Conservation (phyloP, 1,284 basidiomycete genomes). For the Trametes sp. region DNA sequence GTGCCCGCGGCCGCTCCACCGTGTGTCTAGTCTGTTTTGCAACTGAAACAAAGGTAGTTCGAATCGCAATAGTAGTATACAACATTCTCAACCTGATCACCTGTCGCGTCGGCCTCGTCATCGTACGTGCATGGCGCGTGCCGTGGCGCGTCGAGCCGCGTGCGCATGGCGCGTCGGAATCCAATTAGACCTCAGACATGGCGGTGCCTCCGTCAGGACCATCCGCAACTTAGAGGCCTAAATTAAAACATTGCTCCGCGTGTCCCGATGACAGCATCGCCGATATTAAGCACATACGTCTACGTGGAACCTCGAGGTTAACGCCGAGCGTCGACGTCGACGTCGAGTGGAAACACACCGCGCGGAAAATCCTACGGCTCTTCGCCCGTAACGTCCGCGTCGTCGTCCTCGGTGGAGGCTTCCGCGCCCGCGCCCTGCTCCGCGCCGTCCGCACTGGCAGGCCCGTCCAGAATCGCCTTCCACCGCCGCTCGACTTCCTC, state of each 20-base stretch:
- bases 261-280: conserved; percentile 1
- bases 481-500: conserved; percentile 38
- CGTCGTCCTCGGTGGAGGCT: neutral
- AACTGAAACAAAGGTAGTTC: too few relatives aligned
- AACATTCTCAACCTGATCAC: too few relatives aligned
- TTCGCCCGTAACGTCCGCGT: conserved; percentile 15
- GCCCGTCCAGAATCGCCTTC: conserved; percentile 33
- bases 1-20: too few relatives aligned
- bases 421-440: conserved; percentile 16
- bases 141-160: neutral
- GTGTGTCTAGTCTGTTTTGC: too few relatives aligned
- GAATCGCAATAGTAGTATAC: too few relatives aligned
- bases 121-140: neutral
- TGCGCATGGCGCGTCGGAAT: neutral
- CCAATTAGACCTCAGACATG: conserved; percentile 22
- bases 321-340: neutral
- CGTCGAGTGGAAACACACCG: neutral
- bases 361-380: conserved; percentile 6
- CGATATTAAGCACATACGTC: neutral
- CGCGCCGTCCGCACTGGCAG: conserved; percentile 14
- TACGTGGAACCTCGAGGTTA: neutral
- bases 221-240: conserved; percentile 19
- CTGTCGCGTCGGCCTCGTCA: neutral
- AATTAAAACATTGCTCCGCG: conserved; percentile 3
- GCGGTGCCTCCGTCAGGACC: conserved; percentile 14